phyloP scores from a whole-genome alignment of 805 yeast genomes.

The Candida endomychidarum region DNA sequence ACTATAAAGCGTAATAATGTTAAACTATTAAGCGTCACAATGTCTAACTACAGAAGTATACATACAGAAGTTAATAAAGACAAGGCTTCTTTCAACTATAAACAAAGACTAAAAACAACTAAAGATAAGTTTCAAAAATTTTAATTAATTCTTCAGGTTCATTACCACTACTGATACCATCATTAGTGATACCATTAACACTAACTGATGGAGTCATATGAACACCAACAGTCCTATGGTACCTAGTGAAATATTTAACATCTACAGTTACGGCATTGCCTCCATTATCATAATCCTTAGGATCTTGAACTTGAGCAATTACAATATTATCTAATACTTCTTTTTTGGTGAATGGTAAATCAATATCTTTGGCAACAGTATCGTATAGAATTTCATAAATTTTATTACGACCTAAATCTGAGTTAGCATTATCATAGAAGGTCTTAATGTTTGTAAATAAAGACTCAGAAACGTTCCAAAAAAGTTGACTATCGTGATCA shows the following conservation, averaged over 20 bases:
- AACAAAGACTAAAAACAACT: too few relatives aligned
- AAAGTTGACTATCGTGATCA: constrained; percentile 15
- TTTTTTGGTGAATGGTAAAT: constrained; percentile 30
- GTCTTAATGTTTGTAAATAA: constrained; percentile 54
- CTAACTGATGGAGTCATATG: constrained; percentile 84
- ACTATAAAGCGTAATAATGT: too few relatives aligned
- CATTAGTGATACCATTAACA: constrained; percentile 64
- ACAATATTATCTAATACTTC: constrained; percentile 39
- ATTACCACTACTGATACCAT: constrained; percentile 62
- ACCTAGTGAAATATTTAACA: constrained; percentile 69
- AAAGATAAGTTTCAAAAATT: constrained; percentile 31
- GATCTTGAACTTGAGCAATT: constrained; percentile 23
- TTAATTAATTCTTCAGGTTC: constrained; percentile 45
- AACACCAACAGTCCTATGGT: constrained; percentile 72
- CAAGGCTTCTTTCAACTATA: too few relatives aligned
- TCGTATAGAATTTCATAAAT: constrained; percentile 54
- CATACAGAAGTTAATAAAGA: too few relatives aligned
- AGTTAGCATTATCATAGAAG: constrained; percentile 64
- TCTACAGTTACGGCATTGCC: constrained; percentile 64
- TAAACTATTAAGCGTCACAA: too few relatives aligned
- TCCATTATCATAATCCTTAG: constrained; percentile 41
- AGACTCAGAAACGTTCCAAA: constrained; percentile 51
- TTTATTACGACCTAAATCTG: constrained; percentile 53
- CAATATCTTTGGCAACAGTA: constrained; percentile 28
- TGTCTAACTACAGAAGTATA: too few relatives aligned